Evolutionary conservation across 2,329 filamentous ascomycete genomes (phyloP), one percentile per base, ranked within the genome.

Genomic region (Colletotrichum echinochloae): DNA sequence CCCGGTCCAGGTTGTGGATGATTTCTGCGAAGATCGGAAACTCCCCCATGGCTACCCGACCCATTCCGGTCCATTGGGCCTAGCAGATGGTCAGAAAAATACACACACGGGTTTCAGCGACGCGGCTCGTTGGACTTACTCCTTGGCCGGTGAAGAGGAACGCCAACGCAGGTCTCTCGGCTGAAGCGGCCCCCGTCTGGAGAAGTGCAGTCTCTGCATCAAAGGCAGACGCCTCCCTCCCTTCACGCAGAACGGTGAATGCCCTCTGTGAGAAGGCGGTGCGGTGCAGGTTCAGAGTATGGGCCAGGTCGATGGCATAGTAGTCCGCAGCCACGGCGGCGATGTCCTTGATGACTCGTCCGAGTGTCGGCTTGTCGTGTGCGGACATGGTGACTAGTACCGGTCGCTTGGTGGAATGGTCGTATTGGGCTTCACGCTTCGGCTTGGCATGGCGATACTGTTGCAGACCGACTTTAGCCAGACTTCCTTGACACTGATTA

Each of bases 21-120:
- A 73, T 76, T 30, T 75, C 62, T 23, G 72, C 66, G 70, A 79
- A 80, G 9, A 77, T 70, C 8, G 77, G 76, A 61, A 76, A 78
- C 30, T 73, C 49, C n/a, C 70, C 66, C 9, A 75, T 68, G 30
- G 76, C 68, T 65, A 75, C 63, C 4, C 70, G 51, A 5, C 75
- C 76, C 75, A 77, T 77, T 48, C 60, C 70, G 28, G 52, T 26
- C 74, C 74, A 77, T 23, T 77, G 75, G 2, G 76, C 44, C 44
- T 46, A 46, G 20, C 20, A 46, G 20, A 46, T 46, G 20, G 44
- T 46, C 12, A 46, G 44, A 46, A 46, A 46, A 46, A 39, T 39
- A 39, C 37, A 39, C 37, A 39, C 37, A 12, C 37, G 37, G 44
- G 14, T 46, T 46, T 46, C 44, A 8, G 44, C 6, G 20, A 46